Conservation (phyloP, 1,284 basidiomycete genomes). For the Trichosporon asahii region DNA sequence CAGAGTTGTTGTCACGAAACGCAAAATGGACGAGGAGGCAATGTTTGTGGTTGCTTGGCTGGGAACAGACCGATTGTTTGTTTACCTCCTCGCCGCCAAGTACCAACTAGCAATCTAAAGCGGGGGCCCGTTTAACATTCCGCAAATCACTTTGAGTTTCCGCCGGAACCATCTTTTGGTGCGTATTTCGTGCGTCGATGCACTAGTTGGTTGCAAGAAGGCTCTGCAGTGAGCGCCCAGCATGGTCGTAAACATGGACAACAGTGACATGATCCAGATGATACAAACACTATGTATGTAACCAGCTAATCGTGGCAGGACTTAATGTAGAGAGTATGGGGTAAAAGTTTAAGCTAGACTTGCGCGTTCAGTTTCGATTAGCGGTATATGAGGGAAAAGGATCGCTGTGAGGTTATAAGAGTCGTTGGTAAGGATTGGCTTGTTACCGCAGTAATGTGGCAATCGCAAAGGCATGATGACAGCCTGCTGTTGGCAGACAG, state of each 20-base stretch:
- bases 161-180: neutral
- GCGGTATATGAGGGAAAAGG: neutral
- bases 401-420: neutral
- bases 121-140: neutral
- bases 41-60: neutral
- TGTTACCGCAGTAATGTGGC: neutral
- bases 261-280: conserved; percentile 9
- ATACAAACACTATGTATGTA: conserved; percentile 11
- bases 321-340: neutral
- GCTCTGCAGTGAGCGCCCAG: neutral
- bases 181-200: neutral
- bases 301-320: conserved; percentile 7
- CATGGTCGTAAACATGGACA: neutral
- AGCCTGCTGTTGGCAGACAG: conserved; percentile 2
- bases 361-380: neutral
- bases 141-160: neutral
- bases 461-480: conserved; percentile 1
- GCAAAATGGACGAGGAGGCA: neutral
- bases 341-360: neutral
- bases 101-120: conserved; percentile 5
- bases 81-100: conserved; percentile 1
- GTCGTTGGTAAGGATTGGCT: neutral
- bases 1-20: neutral
- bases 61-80: neutral
- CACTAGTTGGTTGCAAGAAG: neutral